Evolutionary conservation across 495 filamentous ascomycete genomes (phyloP).

Genomic region (Lophium mytilinum): DNA sequence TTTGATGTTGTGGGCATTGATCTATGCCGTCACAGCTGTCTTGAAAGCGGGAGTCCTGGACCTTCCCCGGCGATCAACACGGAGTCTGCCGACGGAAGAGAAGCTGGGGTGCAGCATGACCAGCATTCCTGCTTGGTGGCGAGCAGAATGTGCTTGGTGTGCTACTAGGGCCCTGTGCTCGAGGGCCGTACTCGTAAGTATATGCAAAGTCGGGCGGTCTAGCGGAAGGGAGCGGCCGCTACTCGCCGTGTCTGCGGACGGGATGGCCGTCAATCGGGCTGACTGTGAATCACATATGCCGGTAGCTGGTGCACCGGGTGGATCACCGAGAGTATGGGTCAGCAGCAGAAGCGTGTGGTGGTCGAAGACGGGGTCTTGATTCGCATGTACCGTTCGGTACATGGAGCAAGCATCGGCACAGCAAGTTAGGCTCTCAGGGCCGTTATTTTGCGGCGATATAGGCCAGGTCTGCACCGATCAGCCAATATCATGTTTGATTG

Average conservation of each 20-base stretch:
- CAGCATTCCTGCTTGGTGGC: constrained; percentile 18
- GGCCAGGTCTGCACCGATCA: constrained; percentile 21
- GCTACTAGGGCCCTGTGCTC: no score
- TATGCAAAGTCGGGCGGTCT: no score
- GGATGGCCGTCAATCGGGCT: no score
- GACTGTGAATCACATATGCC: no score
- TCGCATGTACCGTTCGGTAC: constrained; percentile 17
- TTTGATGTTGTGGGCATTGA: constrained; percentile 18
- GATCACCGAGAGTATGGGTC: no score
- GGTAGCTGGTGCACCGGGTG: no score
- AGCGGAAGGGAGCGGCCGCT: no score
- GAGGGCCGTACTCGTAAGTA: no score
- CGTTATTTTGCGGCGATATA: constrained; percentile 1
- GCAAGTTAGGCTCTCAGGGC: not conserved
- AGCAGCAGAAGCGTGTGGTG: no score
- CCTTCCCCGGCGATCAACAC: constrained; percentile 14
- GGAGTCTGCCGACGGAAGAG: constrained; percentile 12
- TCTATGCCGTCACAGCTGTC: constrained; percentile 21
- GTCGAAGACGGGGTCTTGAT: constrained; percentile 13
- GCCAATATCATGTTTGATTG: constrained; percentile 27
- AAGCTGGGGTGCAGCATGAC: constrained; percentile 23
- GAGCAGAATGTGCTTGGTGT: not conserved
- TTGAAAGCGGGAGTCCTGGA: constrained; percentile 21
- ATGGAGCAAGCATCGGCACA: constrained; percentile 19
- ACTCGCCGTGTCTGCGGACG: no score